Percentiles rank a stretch among this genome's conserved stretches.
These are phyloP conservation scores for Ophiocytium majus DNA, from an alignment of 352 stramenopile species.

Conservation along the genomic window DNA sequence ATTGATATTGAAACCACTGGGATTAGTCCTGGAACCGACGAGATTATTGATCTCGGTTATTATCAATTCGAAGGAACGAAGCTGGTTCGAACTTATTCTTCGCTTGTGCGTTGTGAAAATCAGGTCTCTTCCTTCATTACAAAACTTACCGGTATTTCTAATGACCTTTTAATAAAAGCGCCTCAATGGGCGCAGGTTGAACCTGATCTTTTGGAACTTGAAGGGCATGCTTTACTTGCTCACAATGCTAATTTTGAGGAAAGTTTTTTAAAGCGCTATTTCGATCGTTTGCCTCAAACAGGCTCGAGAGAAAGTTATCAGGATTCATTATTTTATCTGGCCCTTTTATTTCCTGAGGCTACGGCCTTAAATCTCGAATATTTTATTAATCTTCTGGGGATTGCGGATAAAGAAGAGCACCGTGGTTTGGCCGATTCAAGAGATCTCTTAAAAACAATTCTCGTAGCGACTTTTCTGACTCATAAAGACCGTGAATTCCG, in stretches of 20 bases:
- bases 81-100: slow-evolving; percentile 1
- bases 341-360: neutral
- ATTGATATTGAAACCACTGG: slow-evolving; percentile 17
- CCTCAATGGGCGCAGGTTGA: neutral
- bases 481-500: slow-evolving; percentile 9
- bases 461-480: neutral
- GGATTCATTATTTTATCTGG: neutral
- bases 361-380: slow-evolving; percentile 3
- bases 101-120: neutral
- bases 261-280: neutral
- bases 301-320: neutral
- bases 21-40: neutral
- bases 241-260: slow-evolving; percentile 9
- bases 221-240: neutral
- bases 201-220: neutral
- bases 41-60: slow-evolving; percentile 8
- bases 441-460: slow-evolving; percentile 5
- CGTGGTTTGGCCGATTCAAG: neutral
- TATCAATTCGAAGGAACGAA: slow-evolving; percentile 11
- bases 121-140: neutral
- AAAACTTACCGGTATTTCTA: neutral
- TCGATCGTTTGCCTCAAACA: neutral
- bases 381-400: slow-evolving; percentile 13
- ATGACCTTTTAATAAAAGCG: neutral
- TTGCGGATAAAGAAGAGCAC: slow-evolving; percentile 10